Evolutionary conservation across 805 yeast species (phyloP), one percentile per base, ranked within the genome.

Genomic region (Helenozyma rhizophorensis): DNA sequence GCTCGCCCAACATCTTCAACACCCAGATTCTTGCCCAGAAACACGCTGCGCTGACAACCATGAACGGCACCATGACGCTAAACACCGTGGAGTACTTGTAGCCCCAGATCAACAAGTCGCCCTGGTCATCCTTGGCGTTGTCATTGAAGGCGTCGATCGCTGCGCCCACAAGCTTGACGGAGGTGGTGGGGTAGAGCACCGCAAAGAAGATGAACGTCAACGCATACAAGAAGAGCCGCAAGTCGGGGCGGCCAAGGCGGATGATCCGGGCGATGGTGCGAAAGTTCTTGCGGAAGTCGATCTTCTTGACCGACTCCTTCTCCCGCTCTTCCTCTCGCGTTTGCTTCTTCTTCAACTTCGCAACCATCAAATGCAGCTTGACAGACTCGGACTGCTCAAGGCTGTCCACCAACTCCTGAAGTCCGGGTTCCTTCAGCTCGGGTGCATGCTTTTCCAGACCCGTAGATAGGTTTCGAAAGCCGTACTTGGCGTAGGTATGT

Each of bases 21-120:
- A 54, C 63, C 71, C 71, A 66, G 36, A 63, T 64, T 32, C 72
- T 51, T 14, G 72, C 70, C 72, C 72, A 66, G 45, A 65, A 66
- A 39, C 72, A 66, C 11, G 55, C 53, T 9, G 72, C 71, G 50
- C 65, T 56, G 4, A 58, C 56, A 29, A 53, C 49, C 67, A 66
- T 62, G 32, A 66, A 66, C 8, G 72, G 72, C 6, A 66, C 57
- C 72, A 66, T 66, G 15, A 61, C 45, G 11, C 54, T 53, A 35
- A 66, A 65, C 1, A 66, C 60, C 1, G 67, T 65, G 14, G 65
- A 52, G 38, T 62, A 64, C 37, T 62, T 64, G 40, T 60, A 66
- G 5, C 72, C 72, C 71, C 71, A 65, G 24, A 66, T 64, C 27
- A 66, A 27, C 19, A 66, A 44, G 36, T 56, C 55, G 2, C 71